Evolutionary conservation across 345 rosid species (phyloP).

Genomic region (Citrus glauca): DNA sequence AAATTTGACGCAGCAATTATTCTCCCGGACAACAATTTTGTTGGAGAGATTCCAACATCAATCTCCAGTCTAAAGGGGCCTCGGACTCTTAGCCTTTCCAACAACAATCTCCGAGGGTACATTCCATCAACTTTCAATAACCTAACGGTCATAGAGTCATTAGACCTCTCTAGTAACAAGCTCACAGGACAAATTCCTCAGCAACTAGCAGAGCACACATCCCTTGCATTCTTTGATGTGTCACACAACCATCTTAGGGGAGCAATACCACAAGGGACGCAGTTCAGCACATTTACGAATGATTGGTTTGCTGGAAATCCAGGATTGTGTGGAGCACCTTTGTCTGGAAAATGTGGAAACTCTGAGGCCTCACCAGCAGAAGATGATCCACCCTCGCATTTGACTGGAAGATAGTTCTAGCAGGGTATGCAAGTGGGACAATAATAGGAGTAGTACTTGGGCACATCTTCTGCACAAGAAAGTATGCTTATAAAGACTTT

Average conservation of each 20-base stretch:
- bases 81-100: neutral
- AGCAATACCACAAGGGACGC: neutral
- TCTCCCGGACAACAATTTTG: neutral
- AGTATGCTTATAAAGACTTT: neutral
- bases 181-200: neutral
- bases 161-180: neutral
- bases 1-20: neutral
- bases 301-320: neutral
- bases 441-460: constrained; percentile 1
- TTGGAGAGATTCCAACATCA: neutral
- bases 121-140: neutral
- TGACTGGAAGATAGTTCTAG: neutral
- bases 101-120: neutral
- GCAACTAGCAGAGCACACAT: neutral
- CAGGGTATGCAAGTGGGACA: neutral
- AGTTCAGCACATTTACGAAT: neutral
- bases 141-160: neutral
- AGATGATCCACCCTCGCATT: neutral
- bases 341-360: neutral
- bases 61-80: neutral
- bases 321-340: neutral
- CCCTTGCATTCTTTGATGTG: neutral
- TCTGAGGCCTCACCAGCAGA: neutral
- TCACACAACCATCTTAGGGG: neutral
- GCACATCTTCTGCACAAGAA: neutral